Percentiles rank a stretch among this genome's conserved stretches.
phyloP scores from a whole-genome alignment of 805 yeast species.

The Millerozyma acaciae region DNA sequence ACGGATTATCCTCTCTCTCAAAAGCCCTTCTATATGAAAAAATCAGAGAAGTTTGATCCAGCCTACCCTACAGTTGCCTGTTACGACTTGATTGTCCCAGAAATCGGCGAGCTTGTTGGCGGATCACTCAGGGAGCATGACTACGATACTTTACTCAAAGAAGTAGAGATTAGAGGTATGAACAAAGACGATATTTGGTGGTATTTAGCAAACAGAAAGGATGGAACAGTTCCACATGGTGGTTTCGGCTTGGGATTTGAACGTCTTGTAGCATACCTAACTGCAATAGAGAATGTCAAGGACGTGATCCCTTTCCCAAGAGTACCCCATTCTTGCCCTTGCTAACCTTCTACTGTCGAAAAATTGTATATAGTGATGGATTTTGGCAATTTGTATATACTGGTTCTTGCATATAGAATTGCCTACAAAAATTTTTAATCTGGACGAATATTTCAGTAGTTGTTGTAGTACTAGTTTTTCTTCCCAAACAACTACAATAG shows the following conservation, averaged over 20 bases:
- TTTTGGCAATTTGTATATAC: no score
- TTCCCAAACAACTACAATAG: no score
- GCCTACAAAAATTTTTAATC: constrained; percentile 1
- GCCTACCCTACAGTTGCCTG: constrained; percentile 70
- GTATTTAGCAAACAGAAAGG: constrained; percentile 71
- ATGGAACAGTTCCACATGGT: constrained; percentile 90
- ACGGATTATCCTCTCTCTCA: constrained; percentile 77
- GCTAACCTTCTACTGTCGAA: no score
- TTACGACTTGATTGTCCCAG: constrained; percentile 85
- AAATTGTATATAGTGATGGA: no score
- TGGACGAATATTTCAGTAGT: no score
- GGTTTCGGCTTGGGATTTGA: constrained; percentile 97
- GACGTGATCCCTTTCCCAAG: constrained; percentile 90
- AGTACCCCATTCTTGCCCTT: constrained; percentile 43
- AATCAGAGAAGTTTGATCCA: constrained; percentile 30
- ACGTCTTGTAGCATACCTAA: constrained; percentile 68
- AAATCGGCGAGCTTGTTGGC: constrained; percentile 89
- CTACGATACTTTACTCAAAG: constrained; percentile 41
- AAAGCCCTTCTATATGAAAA: constrained; percentile 92
- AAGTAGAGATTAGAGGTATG: constrained; percentile 56
- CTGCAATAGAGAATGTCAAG: constrained; percentile 72
- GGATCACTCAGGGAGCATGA: constrained; percentile 89
- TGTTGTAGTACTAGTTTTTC: no score
- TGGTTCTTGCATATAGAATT: constrained; percentile 1
- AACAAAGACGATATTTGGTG: constrained; percentile 60